A percentile compares a stretch with the other conserved stretches of the same genome.
Conservation (phyloP, 208 protist species). For the Spongospora subterranea region DNA sequence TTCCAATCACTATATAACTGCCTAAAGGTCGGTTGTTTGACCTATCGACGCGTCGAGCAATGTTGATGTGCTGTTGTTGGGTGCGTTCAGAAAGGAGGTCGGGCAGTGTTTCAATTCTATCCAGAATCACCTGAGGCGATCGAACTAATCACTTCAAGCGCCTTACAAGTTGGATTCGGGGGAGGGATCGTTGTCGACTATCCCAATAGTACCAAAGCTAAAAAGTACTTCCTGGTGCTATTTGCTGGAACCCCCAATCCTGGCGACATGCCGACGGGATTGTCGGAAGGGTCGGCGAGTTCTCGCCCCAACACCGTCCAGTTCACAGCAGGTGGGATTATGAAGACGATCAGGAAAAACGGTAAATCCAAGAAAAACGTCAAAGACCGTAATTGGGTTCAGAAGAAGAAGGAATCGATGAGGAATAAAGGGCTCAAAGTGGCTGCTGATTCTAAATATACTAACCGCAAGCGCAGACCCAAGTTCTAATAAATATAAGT, state of each 20-base stretch:
- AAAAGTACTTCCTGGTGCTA: constrained; percentile 85
- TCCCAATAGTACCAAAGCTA: constrained; percentile 93
- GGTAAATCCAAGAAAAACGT: neutral
- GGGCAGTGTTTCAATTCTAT: constrained; percentile 71
- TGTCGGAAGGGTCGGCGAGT: neutral
- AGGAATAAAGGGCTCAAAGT: constrained; percentile 38
- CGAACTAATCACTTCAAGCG: constrained; percentile 91
- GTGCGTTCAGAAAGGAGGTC: constrained; percentile 61
- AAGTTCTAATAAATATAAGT: constrained; percentile 33
- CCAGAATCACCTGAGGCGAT: constrained; percentile 80
- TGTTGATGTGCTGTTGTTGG: no score
- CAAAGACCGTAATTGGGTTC: constrained; percentile 46
- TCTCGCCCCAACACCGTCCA: neutral
- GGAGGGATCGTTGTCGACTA: constrained; percentile 95
- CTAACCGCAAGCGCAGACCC: constrained; percentile 21
- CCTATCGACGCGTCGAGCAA: no score
- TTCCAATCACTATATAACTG: constrained; percentile 94
- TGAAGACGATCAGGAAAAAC: neutral
- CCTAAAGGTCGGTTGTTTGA: constrained; percentile 79
- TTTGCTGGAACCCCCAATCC: constrained; percentile 56
- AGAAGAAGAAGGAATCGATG: constrained; percentile 52
- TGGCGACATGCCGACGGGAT: neutral
- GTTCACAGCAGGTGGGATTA: neutral
- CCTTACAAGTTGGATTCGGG: constrained; percentile 95
- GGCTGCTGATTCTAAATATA: constrained; percentile 57